Evolutionary conservation across 768 basidiomycete genomes (phyloP), one percentile per base, ranked within the genome.

Genomic region (Mycena vulgaris): DNA sequence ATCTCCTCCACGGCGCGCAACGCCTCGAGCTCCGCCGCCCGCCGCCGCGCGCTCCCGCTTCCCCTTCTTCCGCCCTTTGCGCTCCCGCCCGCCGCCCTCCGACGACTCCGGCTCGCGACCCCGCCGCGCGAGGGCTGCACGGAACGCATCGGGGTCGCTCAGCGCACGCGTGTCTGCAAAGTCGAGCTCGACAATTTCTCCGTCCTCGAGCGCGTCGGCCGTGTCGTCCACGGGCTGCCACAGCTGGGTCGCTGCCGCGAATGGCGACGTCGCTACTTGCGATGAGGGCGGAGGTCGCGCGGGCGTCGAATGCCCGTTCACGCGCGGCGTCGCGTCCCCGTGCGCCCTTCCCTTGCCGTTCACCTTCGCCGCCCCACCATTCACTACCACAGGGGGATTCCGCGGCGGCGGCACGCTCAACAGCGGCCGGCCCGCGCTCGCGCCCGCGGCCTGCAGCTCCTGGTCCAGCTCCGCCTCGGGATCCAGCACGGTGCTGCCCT

Each of bases 161-260:
- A 94, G 78, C 25, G 91, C 89, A 66, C 91, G 90, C 48, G 87
- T 94, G 63, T 94, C 93, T 7, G 86, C 85, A 74, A 93, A 94
- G 77, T 92, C 91, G 58, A 94, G 88, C 78, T 94, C 93, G 13
- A 94, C 86, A 28, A 94, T 88, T 63, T 92, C 92, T 5, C 83
- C 84, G 7, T 87, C 88, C n/a, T 66, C 65, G 10, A 51, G 37
- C n/a, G n/a, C n/a, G n/a, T n/a, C n/a, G n/a, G n/a, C n/a, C n/a
- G n/a, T n/a, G 65, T 84, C 84, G 64, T 84, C 80, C 53, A 83
- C 80, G 14, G 84, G 84, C 5, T 81, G 91, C 92, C 92, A 93
- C 19, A 93, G 82, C 37, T 92, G 89, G 10, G 91, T 89, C 68
- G 89, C 89, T 0, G 89, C 80, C 57, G 82, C 86, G 75, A 93